These are phyloP conservation scores for Diaporthe velutina DNA, from an alignment of 2,329 filamentous ascomycete genomes.

Conservation along the genomic window DNA sequence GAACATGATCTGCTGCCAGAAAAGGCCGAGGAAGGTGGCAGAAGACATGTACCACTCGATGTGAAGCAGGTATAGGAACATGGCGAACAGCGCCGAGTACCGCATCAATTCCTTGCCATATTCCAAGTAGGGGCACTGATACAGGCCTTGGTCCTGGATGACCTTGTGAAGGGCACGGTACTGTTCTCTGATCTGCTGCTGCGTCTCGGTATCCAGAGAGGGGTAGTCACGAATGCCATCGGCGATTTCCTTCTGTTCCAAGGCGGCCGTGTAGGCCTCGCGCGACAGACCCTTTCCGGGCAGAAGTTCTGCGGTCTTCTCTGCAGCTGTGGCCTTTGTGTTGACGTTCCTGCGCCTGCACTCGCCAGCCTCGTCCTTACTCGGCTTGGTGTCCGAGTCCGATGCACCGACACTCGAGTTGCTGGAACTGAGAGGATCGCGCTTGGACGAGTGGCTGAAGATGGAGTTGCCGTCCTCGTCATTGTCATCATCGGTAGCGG, in stretches of 20 bases:
- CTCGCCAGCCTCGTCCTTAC: neutral
- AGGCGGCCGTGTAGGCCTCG: conserved; percentile 39
- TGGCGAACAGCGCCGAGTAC: conserved; percentile 63
- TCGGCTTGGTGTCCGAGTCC: conserved; percentile 1
- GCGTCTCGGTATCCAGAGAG: conserved; percentile 65
- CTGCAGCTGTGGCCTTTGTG: conserved; percentile 1
- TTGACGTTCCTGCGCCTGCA: conserved; percentile 5
- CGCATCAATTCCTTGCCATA: conserved; percentile 71
- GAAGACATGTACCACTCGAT: conserved; percentile 69
- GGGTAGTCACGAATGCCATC: conserved; percentile 57
- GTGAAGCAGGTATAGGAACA: conserved; percentile 60
- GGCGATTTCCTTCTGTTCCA: conserved; percentile 40
- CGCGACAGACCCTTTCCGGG: conserved; percentile 36
- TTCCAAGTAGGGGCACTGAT: conserved; percentile 68
- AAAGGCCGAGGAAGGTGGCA: conserved; percentile 70
- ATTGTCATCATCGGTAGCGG: conserved; percentile 4
- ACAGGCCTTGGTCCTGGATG: conserved; percentile 67
- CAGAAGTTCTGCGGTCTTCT: conserved; percentile 16
- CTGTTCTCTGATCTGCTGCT: conserved; percentile 66
- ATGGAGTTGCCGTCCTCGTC: conserved; percentile 23
- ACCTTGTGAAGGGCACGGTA: conserved; percentile 69
- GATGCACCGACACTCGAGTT: conserved; percentile 26
- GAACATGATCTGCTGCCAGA: conserved; percentile 80
- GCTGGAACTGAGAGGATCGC: conserved; percentile 36
- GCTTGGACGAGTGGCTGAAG: conserved; percentile 23